Conservation (phyloP, 2,329 filamentous ascomycete genomes). For the Knoxdaviesia proteae region DNA sequence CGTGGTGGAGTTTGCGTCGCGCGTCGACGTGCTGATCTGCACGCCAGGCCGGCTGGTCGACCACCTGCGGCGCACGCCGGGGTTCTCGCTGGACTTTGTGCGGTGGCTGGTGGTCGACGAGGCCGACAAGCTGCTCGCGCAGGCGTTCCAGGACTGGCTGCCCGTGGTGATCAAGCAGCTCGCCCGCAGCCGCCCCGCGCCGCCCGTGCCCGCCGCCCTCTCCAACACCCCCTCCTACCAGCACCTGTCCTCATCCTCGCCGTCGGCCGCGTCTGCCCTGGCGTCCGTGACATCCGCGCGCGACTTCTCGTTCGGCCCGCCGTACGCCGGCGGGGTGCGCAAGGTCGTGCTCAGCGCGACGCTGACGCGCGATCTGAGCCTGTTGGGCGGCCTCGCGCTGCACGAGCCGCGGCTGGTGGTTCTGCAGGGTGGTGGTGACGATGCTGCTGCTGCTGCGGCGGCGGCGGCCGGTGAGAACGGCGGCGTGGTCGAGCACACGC, state of each 20-base stretch:
- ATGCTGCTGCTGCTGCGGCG: conserved; percentile 39
- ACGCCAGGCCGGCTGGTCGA: conserved; percentile 85
- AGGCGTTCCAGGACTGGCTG: conserved; percentile 86
- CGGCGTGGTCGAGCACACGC: conserved; percentile 22
- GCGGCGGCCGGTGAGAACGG: conserved; percentile 43
- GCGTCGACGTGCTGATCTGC: conserved; percentile 73
- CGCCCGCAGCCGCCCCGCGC: conserved; percentile 10
- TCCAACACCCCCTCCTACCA: neutral
- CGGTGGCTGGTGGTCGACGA: conserved; percentile 87
- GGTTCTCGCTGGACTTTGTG: conserved; percentile 58
- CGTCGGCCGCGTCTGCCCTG: no score
- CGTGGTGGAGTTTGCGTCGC: conserved; percentile 43
- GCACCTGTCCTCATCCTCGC: no score
- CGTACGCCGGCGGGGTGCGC: conserved; percentile 36
- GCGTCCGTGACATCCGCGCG: conserved; percentile 5
- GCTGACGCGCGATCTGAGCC: conserved; percentile 69
- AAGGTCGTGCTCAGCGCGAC: conserved; percentile 85
- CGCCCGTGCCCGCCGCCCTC: conserved; percentile 1
- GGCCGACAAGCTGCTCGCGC: conserved; percentile 75
- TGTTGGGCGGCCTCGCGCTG: conserved; percentile 54
- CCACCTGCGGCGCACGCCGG: conserved; percentile 65
- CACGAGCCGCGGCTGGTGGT: conserved; percentile 55
- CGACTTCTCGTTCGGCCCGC: conserved; percentile 20
- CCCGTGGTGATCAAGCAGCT: conserved; percentile 43
- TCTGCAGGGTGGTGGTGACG: conserved; percentile 19